Evolutionary conservation across 257 asterid genomes (phyloP).

Genomic region (Perilla frutescens): DNA sequence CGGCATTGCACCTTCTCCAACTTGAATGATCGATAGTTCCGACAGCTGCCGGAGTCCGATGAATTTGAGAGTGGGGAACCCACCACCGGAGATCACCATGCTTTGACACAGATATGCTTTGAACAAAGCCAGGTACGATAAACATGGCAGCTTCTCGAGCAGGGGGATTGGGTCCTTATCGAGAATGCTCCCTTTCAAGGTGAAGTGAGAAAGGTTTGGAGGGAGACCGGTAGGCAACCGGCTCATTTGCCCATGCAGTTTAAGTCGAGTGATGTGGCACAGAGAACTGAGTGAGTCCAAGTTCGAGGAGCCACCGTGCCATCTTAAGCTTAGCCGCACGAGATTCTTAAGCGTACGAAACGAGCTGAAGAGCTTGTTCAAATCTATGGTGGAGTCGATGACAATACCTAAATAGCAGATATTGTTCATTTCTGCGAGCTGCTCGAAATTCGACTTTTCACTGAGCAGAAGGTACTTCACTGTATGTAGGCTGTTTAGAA

Average conservation of each 20-base stretch:
- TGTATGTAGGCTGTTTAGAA: too few relatives aligned
- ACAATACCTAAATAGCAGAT: slow-evolving; percentile 17
- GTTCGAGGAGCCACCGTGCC: neutral
- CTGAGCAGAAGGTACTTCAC: too few relatives aligned
- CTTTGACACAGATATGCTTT: neutral
- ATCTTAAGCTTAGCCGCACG: neutral
- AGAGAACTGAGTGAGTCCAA: neutral
- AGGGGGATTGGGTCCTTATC: slow-evolving; percentile 23
- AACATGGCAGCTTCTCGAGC: slow-evolving; percentile 23
- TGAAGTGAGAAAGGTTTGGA: slow-evolving; percentile 37
- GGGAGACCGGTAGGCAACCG: slow-evolving; percentile 21
- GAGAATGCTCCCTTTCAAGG: neutral
- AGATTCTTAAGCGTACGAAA: slow-evolving; percentile 25
- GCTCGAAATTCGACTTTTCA: too few relatives aligned
- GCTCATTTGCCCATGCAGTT: neutral
- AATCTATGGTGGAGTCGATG: neutral
- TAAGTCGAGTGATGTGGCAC: slow-evolving; percentile 22
- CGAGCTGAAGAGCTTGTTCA: neutral
- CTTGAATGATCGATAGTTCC: too few relatives aligned
- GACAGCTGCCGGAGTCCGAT: too few relatives aligned
- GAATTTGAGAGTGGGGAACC: slow-evolving; percentile 21
- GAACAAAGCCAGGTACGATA: slow-evolving; percentile 14
- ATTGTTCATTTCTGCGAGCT: neutral
- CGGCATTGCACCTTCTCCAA: slow-evolving; percentile 14
- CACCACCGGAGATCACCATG: slow-evolving; percentile 14